Conservation (phyloP, 768 basidiomycete genomes). For the Mycena polygramma region DNA sequence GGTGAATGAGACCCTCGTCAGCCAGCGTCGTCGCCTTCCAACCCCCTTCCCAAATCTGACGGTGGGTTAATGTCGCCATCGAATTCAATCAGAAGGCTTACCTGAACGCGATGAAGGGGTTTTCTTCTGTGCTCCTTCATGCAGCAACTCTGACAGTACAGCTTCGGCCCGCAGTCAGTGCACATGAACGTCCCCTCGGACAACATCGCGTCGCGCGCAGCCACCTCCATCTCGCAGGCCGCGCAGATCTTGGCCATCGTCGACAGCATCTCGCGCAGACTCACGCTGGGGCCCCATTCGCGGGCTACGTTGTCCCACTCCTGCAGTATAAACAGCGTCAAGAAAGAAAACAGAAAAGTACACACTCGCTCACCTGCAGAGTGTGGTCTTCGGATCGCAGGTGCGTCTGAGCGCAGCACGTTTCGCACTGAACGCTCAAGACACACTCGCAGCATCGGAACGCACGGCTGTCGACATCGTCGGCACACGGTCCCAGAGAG, state of each 20-base stretch:
- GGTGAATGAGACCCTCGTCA: too few relatives aligned
- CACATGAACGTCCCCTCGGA: not conserved
- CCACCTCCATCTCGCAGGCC: not conserved
- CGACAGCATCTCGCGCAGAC: not conserved
- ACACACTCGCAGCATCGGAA: not conserved
- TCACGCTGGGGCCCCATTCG: not conserved
- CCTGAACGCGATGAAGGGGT: not conserved
- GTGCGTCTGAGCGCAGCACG: not conserved
- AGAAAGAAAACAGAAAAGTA: not conserved
- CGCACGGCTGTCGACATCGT: not conserved
- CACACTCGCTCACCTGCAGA: not conserved
- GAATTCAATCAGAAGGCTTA: not conserved
- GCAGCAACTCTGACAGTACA: not conserved
- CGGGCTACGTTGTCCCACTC: not conserved
- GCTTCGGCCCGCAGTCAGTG: not conserved
- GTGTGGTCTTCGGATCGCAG: not conserved
- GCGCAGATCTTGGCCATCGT: not conserved
- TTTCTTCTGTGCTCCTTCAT: not conserved
- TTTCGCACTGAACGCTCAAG: not conserved
- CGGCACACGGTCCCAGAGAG: too few relatives aligned
- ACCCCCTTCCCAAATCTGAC: too few relatives aligned
- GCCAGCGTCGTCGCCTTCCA: too few relatives aligned
- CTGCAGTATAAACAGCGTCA: not conserved
- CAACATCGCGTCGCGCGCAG: not conserved
- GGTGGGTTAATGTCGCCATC: too few relatives aligned